These are phyloP conservation scores for Hygrocybe coccinea DNA, from an alignment of 768 basidiomycete genomes.

Conservation along the genomic window DNA sequence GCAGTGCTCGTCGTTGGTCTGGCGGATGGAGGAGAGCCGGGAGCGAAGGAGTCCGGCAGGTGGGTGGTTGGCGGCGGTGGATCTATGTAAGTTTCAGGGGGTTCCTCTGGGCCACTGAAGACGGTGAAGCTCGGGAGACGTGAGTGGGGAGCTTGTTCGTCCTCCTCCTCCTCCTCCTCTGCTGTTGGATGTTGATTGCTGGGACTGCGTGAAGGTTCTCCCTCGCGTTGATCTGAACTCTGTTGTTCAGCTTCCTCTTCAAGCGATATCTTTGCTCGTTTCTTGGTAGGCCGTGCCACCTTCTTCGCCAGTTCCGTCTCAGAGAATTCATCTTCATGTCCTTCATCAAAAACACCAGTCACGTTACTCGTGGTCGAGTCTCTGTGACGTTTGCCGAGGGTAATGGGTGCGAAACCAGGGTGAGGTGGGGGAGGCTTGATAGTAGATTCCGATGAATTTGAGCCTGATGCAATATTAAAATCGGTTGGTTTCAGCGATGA, in stretches of 20 bases:
- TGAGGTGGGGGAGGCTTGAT: conserved; percentile 21
- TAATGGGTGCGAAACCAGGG: conserved; percentile 41
- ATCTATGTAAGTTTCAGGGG: conserved; percentile 30
- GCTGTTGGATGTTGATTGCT: conserved; percentile 1
- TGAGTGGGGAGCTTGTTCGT: conserved; percentile 17
- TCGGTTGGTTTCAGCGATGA: background rate
- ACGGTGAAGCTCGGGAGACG: conserved; percentile 43
- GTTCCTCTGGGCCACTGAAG: conserved; percentile 41
- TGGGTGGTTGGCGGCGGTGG: conserved; percentile 48
- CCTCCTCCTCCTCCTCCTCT: conserved; percentile 17
- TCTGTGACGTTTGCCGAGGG: conserved; percentile 64
- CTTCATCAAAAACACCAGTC: conserved; percentile 39
- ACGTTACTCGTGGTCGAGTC: conserved; percentile 44
- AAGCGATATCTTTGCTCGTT: conserved; percentile 42
- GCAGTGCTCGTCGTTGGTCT: conserved; percentile 42
- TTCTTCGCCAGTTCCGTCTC: conserved; percentile 37
- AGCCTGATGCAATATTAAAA: too few species aligned
- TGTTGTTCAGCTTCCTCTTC: background rate
- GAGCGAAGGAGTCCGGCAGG: conserved; percentile 49
- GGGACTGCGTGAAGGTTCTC: conserved; percentile 1
- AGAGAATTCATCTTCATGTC: conserved; percentile 33
- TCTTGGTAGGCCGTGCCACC: conserved; percentile 46
- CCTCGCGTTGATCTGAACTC: background rate
- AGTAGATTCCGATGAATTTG: conserved; percentile 7
- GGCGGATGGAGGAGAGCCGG: conserved; percentile 35